Base-by-base conservation (phyloP, 495 filamentous ascomycete genomes). In the Aspergillus sparsus region DNA sequence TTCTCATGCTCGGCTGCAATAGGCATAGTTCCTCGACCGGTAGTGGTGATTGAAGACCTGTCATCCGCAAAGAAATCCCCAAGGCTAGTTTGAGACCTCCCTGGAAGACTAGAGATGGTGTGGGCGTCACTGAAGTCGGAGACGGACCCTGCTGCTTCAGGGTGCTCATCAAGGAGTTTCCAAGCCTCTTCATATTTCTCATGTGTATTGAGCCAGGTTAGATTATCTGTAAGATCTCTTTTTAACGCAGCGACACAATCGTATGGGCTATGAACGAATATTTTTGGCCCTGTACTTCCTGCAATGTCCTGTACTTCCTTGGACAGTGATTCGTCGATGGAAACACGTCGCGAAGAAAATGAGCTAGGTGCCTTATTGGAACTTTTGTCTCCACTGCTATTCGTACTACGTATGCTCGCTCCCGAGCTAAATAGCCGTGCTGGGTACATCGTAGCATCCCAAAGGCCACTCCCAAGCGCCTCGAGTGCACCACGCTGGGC, bases 181-280 rank as follows among this genome's bases (percentile, higher is more conserved):
- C 94, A 98, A 15, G 92, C 91, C 57, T 92, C 79, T 65, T 90
- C 83, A 64, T 94, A 96, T 58, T 84, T 84, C 39, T 88, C 81
- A 60, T 86, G 90, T 42, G 89, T 87, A 9, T 94, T 72, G 1
- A 97, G 75, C 93, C 92, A 98, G 6, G 82, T 77, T 12, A 98
- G 74, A 63, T 94, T 92, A 69, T 98, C 94, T 0, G 84, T 73
- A 11, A 92, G 77, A 62, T 96, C 93, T 62, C 94, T 78, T 65
- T 91, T 91, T 0, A 93, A 88, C 0, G 91, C 89, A 55, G 96
- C 78, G 21, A 97, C 84, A 63, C 92, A 96, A 74, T 98, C 94
- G 64, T 94, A 98, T 1, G 95, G 95, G 65, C 92, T 97, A 53
- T 95, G 91, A 34, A 98, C 89, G 69, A 96, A 97, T 31, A 98